phyloP scores from a whole-genome alignment of 768 basidiomycete species.

The Trametes cinnabarina region DNA sequence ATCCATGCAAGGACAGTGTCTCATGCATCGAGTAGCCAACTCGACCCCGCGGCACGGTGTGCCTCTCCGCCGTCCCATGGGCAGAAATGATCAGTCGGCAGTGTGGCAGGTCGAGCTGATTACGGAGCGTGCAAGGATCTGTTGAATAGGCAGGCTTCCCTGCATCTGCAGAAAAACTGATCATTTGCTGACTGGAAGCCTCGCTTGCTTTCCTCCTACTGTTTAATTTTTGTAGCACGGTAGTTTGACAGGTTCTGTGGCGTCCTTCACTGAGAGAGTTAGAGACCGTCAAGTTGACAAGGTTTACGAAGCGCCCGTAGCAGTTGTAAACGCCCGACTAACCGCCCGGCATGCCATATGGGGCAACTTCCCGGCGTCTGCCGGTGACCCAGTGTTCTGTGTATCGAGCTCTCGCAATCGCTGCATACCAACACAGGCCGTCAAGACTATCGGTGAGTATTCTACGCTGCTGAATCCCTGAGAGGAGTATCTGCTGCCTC shows the following conservation, averaged over 20 bases:
- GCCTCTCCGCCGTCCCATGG: too few relatives aligned
- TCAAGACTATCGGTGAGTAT: conserved; percentile 20
- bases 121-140: too few relatives aligned
- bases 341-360: neutral
- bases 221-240: neutral
- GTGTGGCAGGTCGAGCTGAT: too few relatives aligned
- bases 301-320: neutral
- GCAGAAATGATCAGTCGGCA: too few relatives aligned
- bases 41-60: too few relatives aligned
- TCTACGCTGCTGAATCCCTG: conserved; percentile 5
- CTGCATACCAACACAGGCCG: conserved; percentile 17
- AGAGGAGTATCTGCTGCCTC: neutral
- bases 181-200: neutral
- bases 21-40: neutral
- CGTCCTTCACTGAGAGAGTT: too few relatives aligned
- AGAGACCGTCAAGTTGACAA: neutral
- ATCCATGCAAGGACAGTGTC: neutral
- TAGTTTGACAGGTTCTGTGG: neutral
- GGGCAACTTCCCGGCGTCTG: conserved; percentile 2
- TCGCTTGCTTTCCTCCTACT: neutral
- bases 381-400: neutral
- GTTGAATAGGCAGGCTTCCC: too few relatives aligned
- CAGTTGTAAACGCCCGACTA: neutral
- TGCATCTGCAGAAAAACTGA: too few relatives aligned
- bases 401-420: conserved; percentile 14